Conservation (phyloP, 2,329 filamentous ascomycete genomes). For the Aspergillus carbonarius region DNA sequence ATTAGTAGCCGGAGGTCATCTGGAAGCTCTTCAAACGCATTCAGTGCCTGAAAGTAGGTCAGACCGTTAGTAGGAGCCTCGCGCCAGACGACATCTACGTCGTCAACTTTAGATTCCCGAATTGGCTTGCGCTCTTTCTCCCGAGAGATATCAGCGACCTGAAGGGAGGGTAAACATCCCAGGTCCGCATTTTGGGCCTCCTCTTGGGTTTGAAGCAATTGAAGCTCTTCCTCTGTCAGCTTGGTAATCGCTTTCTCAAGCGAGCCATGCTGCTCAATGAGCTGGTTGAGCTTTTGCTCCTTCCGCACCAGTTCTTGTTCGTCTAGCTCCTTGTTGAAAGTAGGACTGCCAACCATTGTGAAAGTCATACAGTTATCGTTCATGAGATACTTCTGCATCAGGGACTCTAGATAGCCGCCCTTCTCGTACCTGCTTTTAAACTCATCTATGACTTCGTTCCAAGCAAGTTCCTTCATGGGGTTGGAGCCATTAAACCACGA, state of each 20-base stretch:
- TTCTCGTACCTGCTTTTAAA: constrained; percentile 77
- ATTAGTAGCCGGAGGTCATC: constrained; percentile 81
- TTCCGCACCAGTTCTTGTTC: constrained; percentile 75
- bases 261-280: constrained; percentile 66
- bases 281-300: constrained; percentile 69
- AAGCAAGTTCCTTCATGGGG: constrained; percentile 85
- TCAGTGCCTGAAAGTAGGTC: constrained; percentile 92
- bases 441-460: constrained; percentile 81
- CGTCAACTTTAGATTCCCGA: constrained; percentile 56
- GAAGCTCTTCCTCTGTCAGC: constrained; percentile 74
- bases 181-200: constrained; percentile 81
- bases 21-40: constrained; percentile 73
- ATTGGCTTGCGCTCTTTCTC: constrained; percentile 72
- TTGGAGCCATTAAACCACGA: constrained; percentile 96
- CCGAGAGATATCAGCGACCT: constrained; percentile 85
- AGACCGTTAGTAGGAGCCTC: constrained; percentile 92
- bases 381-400: constrained; percentile 86
- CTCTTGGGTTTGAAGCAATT: constrained; percentile 77
- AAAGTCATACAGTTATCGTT: constrained; percentile 87
- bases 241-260: constrained; percentile 69
- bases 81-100: constrained; percentile 78
- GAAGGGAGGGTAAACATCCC: constrained; percentile 81
- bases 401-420: constrained; percentile 75
- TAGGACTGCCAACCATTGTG: constrained; percentile 84
- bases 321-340: constrained; percentile 70